Evolutionary conservation across 345 rosid genomes (phyloP), one percentile per base, ranked within the genome.

Genomic region (Lumnitzera littorea): DNA sequence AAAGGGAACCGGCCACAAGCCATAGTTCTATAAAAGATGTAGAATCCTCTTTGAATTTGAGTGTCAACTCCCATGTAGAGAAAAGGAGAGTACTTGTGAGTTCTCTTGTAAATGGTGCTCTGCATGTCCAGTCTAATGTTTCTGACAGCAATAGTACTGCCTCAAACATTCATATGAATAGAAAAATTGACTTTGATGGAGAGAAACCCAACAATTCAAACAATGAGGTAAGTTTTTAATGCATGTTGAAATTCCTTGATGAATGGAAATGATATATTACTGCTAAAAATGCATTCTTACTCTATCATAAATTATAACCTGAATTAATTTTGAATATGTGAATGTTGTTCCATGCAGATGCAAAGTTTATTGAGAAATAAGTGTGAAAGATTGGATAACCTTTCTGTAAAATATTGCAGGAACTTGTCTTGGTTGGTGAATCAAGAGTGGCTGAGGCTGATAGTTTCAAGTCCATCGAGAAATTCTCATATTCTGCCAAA

Each of bases 41-140:
- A 58, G 92, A 87, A 57, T 78, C 81, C 52, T 64, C 89, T 71
- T 62, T 69, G 62, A 74, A 74, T 75, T 54, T 41, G 36, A 92
- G 98, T 64, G 88, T 75, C 66, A 87, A 80, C 74, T 92, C 95
- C 60, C 88, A 72, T 62, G 67, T 70, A 60, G 75, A 72, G 64
- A 90, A 87, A 71, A 77, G 84, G 71, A 80, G 85, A 79, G 80
- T 70, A 73, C 63, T 63, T 55, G 57, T 69, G 15, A 62, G 60
- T 74, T 76, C 73, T 41, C 76, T 82, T 51, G 62, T 73, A 55
- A 63, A 74, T 57, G 68, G 70, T 67, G 78, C 78, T 54, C 51
- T 27, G 64, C 69, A 58, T 20, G 79, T 66, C 43, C 43, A 36
- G 43, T 36, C 76, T 31, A 49, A 60, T 63, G 59, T 64, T 60